A percentile compares a stretch with the other conserved stretches of the same genome.
These are phyloP conservation scores for Dipteronia sinensis DNA, from an alignment of 345 rosid genomes.

Conservation along the genomic window DNA sequence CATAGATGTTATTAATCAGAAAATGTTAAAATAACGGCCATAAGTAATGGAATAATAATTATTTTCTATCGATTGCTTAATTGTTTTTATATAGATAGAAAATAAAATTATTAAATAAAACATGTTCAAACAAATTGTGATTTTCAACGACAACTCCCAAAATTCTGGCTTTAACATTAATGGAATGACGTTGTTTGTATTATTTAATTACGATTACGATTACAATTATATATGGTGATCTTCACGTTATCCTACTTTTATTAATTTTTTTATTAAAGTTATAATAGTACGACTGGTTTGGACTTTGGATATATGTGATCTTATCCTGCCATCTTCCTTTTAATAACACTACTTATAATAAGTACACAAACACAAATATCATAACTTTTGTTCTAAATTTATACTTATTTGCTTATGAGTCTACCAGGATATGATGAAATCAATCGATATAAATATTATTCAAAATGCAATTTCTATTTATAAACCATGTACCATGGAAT, in stretches of 20 bases:
- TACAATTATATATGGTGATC: neutral
- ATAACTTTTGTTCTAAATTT: neutral
- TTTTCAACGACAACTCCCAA: constrained; percentile 33
- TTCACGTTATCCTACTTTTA: neutral
- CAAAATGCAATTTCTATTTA: too few relatives aligned
- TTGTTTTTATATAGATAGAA: neutral
- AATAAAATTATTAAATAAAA: neutral
- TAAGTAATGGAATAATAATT: too few relatives aligned
- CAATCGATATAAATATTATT: too few relatives aligned
- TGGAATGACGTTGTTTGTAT: constrained; percentile 31
- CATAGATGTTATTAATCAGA: neutral
- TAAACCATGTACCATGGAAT: too few relatives aligned
- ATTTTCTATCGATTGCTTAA: neutral
- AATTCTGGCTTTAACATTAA: constrained; percentile 39
- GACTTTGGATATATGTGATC: neutral
- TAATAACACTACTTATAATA: neutral
- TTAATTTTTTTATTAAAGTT: neutral
- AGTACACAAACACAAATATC: constrained; percentile 3
- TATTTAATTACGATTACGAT: neutral
- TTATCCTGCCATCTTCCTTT: constrained; percentile 1
- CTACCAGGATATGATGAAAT: too few relatives aligned
- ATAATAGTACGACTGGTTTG: too few relatives aligned
- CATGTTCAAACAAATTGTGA: neutral
- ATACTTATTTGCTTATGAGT: too few relatives aligned
- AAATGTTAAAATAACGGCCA: neutral